Evolutionary conservation across 345 rosid species (phyloP).

Genomic region (Populus deltoides): DNA sequence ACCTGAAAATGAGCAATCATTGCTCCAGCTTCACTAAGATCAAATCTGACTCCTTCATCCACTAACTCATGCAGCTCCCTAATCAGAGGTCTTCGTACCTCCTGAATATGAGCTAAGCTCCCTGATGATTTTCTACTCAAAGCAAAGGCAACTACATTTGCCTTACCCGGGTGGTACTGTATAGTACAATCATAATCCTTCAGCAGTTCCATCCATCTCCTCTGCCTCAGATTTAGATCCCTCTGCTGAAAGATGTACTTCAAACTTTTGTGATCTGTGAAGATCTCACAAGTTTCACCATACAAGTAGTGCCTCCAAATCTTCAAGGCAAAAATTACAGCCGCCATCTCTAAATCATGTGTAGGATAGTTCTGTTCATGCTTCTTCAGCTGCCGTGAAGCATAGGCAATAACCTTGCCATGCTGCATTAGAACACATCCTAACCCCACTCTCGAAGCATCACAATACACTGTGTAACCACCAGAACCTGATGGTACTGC

Average conservation of each 20-base stretch:
- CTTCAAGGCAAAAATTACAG: neutral
- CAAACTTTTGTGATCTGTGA: neutral
- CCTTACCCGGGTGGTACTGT: neutral
- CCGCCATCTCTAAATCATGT: neutral
- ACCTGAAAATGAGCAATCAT: no score
- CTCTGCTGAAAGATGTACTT: neutral
- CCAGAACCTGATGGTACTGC: no score
- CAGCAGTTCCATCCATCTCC: neutral
- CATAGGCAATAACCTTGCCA: no score
- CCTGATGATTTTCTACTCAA: neutral
- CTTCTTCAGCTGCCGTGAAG: no score
- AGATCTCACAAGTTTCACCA: neutral
- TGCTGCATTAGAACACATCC: no score
- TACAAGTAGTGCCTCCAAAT: neutral
- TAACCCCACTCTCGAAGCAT: no score
- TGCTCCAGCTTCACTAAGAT: no score
- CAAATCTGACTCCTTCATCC: no score
- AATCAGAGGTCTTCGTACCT: no score
- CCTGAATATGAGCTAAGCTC: no score
- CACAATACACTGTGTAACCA: no score
- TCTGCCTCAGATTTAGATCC: neutral
- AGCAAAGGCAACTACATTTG: neutral
- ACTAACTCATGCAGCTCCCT: no score
- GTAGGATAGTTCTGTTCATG: neutral
- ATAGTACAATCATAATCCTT: neutral